Conservation (phyloP, 352 stramenopile species). For the Phytopythium ostracodes region DNA sequence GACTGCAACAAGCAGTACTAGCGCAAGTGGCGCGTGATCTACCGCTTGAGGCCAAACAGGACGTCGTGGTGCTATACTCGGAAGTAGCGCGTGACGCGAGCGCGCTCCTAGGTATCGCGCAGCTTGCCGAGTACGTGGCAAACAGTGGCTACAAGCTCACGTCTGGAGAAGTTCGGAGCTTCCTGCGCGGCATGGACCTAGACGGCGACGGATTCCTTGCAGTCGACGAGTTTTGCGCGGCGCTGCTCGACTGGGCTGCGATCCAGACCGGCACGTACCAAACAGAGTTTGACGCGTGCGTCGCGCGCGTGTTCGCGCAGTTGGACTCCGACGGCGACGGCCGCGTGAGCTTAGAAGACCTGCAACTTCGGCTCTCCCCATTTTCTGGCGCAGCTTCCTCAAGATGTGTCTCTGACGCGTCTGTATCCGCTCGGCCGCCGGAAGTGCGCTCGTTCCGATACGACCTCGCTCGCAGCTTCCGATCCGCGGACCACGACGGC, state of each 20-base stretch:
- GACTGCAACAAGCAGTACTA: conserved; percentile 63
- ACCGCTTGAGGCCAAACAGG: conserved; percentile 49
- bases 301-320: conserved; percentile 36
- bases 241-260: conserved; percentile 60
- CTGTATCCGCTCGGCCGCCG: conserved; percentile 5
- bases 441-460: conserved; percentile 49
- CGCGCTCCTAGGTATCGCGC: conserved; percentile 40
- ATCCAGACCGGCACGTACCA: conserved; percentile 36
- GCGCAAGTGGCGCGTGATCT: conserved; percentile 48
- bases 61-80: conserved; percentile 63
- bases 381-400: conserved; percentile 13
- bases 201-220: conserved; percentile 58
- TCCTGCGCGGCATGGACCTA: conserved; percentile 55
- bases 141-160: conserved; percentile 58
- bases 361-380: conserved; percentile 33
- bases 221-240: conserved; percentile 61
- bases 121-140: conserved; percentile 53
- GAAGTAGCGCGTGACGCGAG: conserved; percentile 52
- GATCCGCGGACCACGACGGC: conserved; percentile 34
- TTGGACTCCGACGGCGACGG: conserved; percentile 54
- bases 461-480: conserved; percentile 59
- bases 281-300: conserved; percentile 27
- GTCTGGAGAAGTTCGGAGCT: conserved; percentile 49
- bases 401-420: background rate
- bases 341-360: conserved; percentile 35